Conservation (phyloP, 345 rosid genomes). For the Salix exigua region DNA sequence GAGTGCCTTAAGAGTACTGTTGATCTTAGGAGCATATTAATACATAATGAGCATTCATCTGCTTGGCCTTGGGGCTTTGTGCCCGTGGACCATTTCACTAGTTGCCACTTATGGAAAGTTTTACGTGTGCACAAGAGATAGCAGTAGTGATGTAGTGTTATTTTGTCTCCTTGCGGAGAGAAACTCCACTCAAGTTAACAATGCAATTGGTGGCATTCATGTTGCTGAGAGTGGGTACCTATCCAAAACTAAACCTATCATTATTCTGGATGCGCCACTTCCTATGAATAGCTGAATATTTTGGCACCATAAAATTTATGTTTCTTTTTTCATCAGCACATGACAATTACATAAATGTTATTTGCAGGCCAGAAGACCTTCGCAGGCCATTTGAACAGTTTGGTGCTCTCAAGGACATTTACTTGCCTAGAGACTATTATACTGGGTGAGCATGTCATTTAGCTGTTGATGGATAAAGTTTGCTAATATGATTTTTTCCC, state of each 20-base stretch:
- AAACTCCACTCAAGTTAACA: not conserved
- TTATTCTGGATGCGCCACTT: not conserved
- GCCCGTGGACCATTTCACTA: not conserved
- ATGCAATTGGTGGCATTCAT: not conserved
- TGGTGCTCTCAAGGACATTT: constrained; percentile 85
- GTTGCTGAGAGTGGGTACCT: not conserved
- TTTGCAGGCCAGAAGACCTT: constrained; percentile 78
- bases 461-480: not conserved
- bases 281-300: not conserved
- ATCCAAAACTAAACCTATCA: not conserved
- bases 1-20: not conserved
- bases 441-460: constrained; percentile 59
- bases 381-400: constrained; percentile 75
- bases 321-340: not conserved
- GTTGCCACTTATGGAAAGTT: not conserved
- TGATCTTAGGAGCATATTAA: not conserved
- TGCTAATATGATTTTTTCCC: not conserved
- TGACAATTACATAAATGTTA: not conserved
- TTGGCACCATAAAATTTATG: not conserved
- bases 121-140: not conserved
- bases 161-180: not conserved
- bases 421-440: constrained; percentile 88
- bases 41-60: not conserved
- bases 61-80: not conserved
- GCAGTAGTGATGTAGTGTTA: not conserved